Percentiles rank a stretch among this genome's conserved stretches.
These are phyloP conservation scores for Nigrograna mackinnonii DNA, from an alignment of 2,329 filamentous ascomycete species.

Conservation along the genomic window DNA sequence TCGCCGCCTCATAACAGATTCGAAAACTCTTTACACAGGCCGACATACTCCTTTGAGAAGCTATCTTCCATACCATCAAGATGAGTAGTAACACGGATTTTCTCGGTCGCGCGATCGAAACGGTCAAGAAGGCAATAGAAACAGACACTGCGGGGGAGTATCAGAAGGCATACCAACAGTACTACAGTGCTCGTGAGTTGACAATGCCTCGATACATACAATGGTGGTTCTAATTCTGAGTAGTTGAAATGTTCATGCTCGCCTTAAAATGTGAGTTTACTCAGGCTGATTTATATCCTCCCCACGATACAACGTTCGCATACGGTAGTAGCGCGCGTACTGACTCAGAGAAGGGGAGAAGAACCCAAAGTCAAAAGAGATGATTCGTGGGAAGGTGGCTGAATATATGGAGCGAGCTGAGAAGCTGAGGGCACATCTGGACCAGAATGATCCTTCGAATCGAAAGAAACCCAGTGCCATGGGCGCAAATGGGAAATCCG, in stretches of 20 bases:
- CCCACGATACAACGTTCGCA: neutral
- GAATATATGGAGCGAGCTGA: slow-evolving; percentile 99
- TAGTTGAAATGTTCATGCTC: slow-evolving; percentile 96
- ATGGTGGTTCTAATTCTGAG: slow-evolving; percentile 15
- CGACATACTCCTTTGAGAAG: too few relatives aligned
- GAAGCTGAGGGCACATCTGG: slow-evolving; percentile 91
- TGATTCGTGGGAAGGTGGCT: slow-evolving; percentile 91
- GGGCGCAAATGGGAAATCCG: slow-evolving; percentile 71
- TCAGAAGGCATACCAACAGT: slow-evolving; percentile 93
- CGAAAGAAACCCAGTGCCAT: slow-evolving; percentile 72
- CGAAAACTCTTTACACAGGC: too few relatives aligned
- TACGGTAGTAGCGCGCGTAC: slow-evolving; percentile 11
- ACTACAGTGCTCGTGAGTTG: slow-evolving; percentile 73
- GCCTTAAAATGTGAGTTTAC: slow-evolving; percentile 77
- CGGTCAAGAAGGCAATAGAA: slow-evolving; percentile 97
- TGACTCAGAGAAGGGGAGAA: slow-evolving; percentile 70
- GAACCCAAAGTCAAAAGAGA: slow-evolving; percentile 94
- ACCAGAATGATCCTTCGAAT: slow-evolving; percentile 69
- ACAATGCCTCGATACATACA: neutral
- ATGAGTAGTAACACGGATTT: slow-evolving; percentile 98
- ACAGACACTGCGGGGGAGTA: slow-evolving; percentile 95
- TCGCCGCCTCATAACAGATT: too few relatives aligned
- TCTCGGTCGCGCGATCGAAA: slow-evolving; percentile 91
- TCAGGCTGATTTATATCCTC: neutral
- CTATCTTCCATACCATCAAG: too few relatives aligned